Evolutionary conservation across 208 protist species (phyloP).

Genomic region (Wallacemonas sp.): DNA sequence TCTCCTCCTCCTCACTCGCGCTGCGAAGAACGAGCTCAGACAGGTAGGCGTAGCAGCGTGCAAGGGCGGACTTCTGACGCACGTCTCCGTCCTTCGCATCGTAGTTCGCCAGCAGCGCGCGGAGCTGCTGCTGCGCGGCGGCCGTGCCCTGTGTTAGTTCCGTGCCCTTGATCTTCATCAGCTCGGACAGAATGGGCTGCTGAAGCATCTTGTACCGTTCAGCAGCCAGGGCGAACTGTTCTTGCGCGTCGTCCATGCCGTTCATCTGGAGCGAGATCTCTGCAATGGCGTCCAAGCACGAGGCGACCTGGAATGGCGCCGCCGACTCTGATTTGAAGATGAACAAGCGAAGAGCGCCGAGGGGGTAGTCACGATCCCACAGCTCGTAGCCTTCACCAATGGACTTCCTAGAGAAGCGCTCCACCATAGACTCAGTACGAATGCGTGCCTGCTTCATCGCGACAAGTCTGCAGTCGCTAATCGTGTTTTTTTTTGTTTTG

Average conservation of each 20-base stretch:
- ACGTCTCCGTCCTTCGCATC: slow-evolving; percentile 35
- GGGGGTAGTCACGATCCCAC: slow-evolving; percentile 87
- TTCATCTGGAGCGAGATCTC: slow-evolving; percentile 81
- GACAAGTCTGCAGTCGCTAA: no score
- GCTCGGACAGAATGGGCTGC: slow-evolving; percentile 66
- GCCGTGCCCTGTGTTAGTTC: slow-evolving; percentile 55
- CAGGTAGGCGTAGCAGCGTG: slow-evolving; percentile 70
- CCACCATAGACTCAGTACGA: slow-evolving; percentile 87
- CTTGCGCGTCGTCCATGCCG: slow-evolving; percentile 76
- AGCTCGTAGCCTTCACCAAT: slow-evolving; percentile 88
- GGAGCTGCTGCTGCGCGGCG: slow-evolving; percentile 58
- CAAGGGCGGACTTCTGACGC: slow-evolving; percentile 52
- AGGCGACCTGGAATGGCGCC: slow-evolving; percentile 82
- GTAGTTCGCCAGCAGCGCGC: slow-evolving; percentile 44
- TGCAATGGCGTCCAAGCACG: slow-evolving; percentile 79
- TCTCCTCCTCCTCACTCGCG: slow-evolving; percentile 18
- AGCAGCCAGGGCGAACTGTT: slow-evolving; percentile 72
- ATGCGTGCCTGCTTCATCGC: slow-evolving; percentile 70
- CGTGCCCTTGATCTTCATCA: slow-evolving; percentile 75
- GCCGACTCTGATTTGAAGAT: slow-evolving; percentile 87
- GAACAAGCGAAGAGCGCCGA: slow-evolving; percentile 87
- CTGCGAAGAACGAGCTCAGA: slow-evolving; percentile 63
- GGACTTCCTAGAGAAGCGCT: slow-evolving; percentile 82
- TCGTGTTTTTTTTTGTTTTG: no score
- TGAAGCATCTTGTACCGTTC: slow-evolving; percentile 86